Percentiles rank a stretch among this genome's conserved stretches.
Evolutionary conservation across 495 filamentous ascomycete genomes (phyloP).

Genomic region (Talaromyces liani): DNA sequence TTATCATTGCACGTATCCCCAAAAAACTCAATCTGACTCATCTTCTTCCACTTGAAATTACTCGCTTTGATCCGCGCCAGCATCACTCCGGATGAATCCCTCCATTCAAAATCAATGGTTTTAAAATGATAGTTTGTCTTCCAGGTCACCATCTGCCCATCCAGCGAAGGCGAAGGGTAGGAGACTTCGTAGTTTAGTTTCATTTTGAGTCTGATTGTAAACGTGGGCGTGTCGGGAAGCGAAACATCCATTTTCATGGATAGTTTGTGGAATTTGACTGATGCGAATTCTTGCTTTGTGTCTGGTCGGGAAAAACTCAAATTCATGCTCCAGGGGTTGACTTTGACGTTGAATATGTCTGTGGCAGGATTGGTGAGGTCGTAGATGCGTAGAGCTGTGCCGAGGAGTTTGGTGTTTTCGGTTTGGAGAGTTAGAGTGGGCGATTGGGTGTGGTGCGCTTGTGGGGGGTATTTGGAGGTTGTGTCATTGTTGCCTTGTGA

Average conservation of each 20-base stretch:
- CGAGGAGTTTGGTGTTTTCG: slow-evolving; percentile 1
- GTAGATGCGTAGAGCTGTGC: neutral
- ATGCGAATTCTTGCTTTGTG: neutral
- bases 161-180: neutral
- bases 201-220: neutral
- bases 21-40: neutral
- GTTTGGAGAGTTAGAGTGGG: neutral
- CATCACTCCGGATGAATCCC: neutral
- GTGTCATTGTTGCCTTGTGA: neutral
- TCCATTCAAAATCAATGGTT: neutral
- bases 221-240: neutral
- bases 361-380: neutral
- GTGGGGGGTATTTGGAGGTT: neutral
- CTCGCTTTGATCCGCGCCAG: neutral
- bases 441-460: neutral
- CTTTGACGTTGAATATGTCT: neutral
- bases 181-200: neutral
- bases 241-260: neutral
- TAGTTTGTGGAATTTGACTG: neutral
- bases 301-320: neutral
- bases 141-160: neutral
- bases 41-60: neutral
- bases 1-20: neutral
- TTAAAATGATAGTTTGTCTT: neutral
- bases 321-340: neutral